A percentile compares a stretch with the other conserved stretches of the same genome.
Conservation (phyloP, 805 yeast genomes). For the Candida nonsorbophila region DNA sequence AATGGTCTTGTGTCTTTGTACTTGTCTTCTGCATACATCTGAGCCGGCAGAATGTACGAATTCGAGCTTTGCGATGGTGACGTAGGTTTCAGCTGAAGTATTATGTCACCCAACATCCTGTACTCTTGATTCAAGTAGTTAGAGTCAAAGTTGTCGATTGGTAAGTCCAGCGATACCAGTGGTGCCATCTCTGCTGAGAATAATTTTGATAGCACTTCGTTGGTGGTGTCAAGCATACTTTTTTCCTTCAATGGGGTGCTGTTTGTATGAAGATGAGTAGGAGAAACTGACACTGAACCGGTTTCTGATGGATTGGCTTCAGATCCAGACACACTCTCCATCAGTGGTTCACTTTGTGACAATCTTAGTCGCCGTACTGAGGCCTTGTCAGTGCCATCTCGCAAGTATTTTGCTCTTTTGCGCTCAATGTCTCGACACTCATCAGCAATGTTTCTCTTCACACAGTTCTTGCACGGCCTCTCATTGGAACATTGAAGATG, state of each 20-base stretch:
- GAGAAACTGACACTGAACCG: no score
- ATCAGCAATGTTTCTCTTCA: conserved; percentile 52
- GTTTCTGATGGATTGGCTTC: no score
- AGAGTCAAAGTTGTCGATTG: conserved; percentile 26
- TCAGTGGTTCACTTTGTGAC: no score
- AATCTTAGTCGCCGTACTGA: no score
- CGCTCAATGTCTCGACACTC: conserved; percentile 56
- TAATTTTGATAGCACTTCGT: conserved; percentile 20
- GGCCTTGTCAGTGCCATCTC: no score
- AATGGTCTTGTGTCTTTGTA: conserved; percentile 32
- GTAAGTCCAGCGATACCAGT: conserved; percentile 5
- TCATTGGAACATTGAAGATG: conserved; percentile 68
- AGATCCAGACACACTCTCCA: no score
- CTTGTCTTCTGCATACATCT: conserved; percentile 4
- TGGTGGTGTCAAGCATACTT: conserved; percentile 21
- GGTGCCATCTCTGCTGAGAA: conserved; percentile 12
- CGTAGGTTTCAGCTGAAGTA: conserved; percentile 34
- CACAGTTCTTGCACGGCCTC: conserved; percentile 70
- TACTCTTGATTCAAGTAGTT: conserved; percentile 48
- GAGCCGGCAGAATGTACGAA: background rate
- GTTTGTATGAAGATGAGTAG: no score
- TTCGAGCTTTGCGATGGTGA: conserved; percentile 22
- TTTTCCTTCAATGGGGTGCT: no score
- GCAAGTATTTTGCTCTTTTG: conserved; percentile 42
- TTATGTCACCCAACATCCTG: conserved; percentile 45